phyloP scores from a whole-genome alignment of 306 rosid species.

The Astragalus glycyphyllos region DNA sequence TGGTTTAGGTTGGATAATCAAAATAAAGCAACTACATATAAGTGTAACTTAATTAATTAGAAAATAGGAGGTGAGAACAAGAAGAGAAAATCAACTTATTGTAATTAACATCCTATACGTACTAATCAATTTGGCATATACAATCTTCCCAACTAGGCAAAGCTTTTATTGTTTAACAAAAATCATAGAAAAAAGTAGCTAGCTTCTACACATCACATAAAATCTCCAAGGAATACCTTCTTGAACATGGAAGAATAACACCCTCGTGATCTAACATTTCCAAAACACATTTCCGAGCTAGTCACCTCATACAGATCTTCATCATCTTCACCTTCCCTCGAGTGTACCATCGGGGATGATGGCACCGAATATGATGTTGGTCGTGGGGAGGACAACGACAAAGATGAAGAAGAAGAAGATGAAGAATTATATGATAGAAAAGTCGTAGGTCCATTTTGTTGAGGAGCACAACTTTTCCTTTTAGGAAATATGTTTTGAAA shows the following conservation, averaged over 20 bases:
- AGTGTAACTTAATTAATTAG: too few relatives aligned
- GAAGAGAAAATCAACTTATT: not conserved
- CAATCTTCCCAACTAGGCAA: conserved; percentile 33
- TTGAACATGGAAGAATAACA: conserved; percentile 57
- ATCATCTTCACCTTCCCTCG: conserved; percentile 26
- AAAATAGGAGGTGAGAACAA: not conserved
- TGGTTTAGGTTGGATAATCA: too few relatives aligned
- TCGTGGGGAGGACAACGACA: conserved; percentile 24
- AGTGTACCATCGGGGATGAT: conserved; percentile 51
- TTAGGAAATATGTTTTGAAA: conserved; percentile 54
- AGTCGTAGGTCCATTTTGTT: conserved; percentile 8
- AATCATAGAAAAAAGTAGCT: not conserved
- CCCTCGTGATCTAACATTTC: conserved; percentile 48
- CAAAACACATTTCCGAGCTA: conserved; percentile 40
- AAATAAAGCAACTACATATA: too few relatives aligned
- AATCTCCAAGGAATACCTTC: conserved; percentile 59
- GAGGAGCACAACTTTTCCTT: conserved; percentile 23
- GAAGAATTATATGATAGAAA: conserved; percentile 40
- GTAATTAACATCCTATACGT: conserved; percentile 13
- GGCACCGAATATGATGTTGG: conserved; percentile 47
- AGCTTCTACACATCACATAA: conserved; percentile 31
- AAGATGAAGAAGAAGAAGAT: conserved; percentile 49
- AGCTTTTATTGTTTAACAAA: conserved; percentile 14
- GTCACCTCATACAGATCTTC: conserved; percentile 45
- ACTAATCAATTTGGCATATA: conserved; percentile 40